These are phyloP conservation scores for Neonectria magnoliae DNA, from an alignment of 2,329 filamentous ascomycete genomes.

Conservation along the genomic window DNA sequence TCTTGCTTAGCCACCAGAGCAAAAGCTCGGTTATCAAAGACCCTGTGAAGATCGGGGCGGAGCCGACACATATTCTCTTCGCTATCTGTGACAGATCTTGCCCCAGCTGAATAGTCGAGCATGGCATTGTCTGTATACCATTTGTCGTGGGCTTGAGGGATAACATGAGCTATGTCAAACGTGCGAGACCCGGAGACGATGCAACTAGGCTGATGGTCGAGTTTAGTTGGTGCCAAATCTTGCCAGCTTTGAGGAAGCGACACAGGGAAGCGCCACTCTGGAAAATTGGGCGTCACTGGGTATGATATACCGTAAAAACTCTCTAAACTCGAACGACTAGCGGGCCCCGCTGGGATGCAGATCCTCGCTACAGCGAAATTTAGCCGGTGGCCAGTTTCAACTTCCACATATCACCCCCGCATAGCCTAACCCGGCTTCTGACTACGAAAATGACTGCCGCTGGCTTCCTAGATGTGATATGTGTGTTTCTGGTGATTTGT, in stretches of 20 bases:
- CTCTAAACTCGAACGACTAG: too few relatives aligned
- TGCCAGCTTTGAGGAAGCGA: neutral
- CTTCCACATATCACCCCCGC: too few relatives aligned
- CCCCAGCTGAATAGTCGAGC: neutral
- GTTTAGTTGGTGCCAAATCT: neutral
- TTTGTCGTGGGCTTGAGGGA: conserved; percentile 1
- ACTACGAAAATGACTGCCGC: too few relatives aligned
- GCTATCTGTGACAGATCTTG: neutral
- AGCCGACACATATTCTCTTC: neutral
- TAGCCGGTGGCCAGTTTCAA: too few relatives aligned
- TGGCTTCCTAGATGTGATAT: too few relatives aligned
- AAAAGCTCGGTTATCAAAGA: neutral
- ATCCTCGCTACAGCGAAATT: too few relatives aligned
- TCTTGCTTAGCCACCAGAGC: neutral
- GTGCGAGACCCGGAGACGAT: neutral
- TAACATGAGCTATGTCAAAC: neutral
- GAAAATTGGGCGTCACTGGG: conserved; percentile 4
- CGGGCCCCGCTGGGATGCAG: too few relatives aligned
- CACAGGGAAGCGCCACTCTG: neutral
- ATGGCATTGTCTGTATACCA: conserved; percentile 2
- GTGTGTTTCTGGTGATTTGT: too few relatives aligned
- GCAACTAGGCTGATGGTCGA: conserved; percentile 1
- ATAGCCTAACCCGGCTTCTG: too few relatives aligned
- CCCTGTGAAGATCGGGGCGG: neutral
- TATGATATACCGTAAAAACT: neutral